Evolutionary conservation across 352 stramenopile genomes (phyloP).

Genomic region (Phytophthora rubi): DNA sequence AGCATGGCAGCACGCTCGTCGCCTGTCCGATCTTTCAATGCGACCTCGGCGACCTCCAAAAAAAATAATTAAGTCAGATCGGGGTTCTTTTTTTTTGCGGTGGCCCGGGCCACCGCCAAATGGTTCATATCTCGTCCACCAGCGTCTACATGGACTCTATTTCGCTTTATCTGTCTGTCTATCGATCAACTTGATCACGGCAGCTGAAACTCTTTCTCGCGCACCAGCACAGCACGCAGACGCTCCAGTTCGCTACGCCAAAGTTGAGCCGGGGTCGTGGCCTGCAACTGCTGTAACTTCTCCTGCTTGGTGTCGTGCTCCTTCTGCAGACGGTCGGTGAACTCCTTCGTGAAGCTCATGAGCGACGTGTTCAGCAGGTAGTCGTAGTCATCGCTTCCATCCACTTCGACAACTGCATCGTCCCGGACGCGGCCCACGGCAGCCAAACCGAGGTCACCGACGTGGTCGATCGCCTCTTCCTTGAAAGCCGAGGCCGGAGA

Average conservation of each 20-base stretch:
- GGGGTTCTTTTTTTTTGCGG: too few relatives aligned
- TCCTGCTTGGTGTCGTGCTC: constrained; percentile 91
- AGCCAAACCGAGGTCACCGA: constrained; percentile 31
- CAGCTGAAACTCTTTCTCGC: constrained; percentile 74
- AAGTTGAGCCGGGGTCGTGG: constrained; percentile 84
- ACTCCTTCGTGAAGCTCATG: constrained; percentile 97
- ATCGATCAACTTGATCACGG: constrained; percentile 2
- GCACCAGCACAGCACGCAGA: constrained; percentile 63
- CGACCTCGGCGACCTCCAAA: too few relatives aligned
- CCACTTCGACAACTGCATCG: constrained; percentile 27
- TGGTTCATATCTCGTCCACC: constrained; percentile 5
- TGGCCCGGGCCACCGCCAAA: too few relatives aligned
- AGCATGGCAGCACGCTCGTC: too few relatives aligned
- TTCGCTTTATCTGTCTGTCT: constrained; percentile 25
- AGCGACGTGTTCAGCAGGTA: constrained; percentile 99
- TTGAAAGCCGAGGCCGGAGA: constrained; percentile 60
- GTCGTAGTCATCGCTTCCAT: constrained; percentile 88
- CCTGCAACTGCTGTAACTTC: constrained; percentile 89
- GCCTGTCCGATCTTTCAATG: too few relatives aligned
- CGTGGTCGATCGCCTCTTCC: constrained; percentile 40
- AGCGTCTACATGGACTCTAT: constrained; percentile 33
- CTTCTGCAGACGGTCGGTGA: constrained; percentile 90
- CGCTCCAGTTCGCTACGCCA: constrained; percentile 81
- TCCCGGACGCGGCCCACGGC: constrained; percentile 30
- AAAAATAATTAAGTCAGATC: too few relatives aligned